Base-by-base conservation (phyloP, 441 rosid species). In the Eugenia klotzschiana region DNA sequence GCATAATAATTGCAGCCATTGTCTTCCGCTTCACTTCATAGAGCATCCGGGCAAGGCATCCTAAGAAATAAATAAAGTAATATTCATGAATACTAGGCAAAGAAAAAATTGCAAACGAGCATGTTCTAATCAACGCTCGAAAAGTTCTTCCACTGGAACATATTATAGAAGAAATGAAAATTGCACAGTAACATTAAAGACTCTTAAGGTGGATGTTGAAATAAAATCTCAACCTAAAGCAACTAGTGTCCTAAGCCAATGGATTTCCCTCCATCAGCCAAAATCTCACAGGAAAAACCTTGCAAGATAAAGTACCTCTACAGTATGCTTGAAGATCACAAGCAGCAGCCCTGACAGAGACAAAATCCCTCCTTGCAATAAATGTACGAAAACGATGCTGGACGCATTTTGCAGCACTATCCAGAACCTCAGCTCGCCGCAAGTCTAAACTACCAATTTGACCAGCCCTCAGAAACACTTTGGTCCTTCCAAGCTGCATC, bases 391-490 rank as follows among this genome's bases (percentile, higher is more conserved):
- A 87, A 53, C 84, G 90, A 83, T 86, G 92, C 86, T 97, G 99
- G 86, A 97, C 93, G 81, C 88, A 73, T 89, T 91, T 93, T 82
- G 98, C 96, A 89, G 99, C 93, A 88, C 81, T 87, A 82, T 97
- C 97, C 83, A 97, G 92, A 88, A 94, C 96, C 93, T 93, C 98
- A 74, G 98, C 93, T 81, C 99, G 91, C 80, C 89, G 93, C 8
- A 93, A 88, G 86, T 97, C 98, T 84, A 97, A 93, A 85, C 91
- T 85, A 52, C 98, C 99, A 89, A 97, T 95, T 90, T 97, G 98
- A 85, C 99, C 98, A 87, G 98, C 97, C 89, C 99, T 92, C 51
- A 97, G 98, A 89, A 94, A 97, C 69, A 97, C 99, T 89, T 97
- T 97, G 79, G 93, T 93, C 91, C 85, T 93, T 25, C 99, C 99